phyloP scores from a whole-genome alignment of 345 rosid species.

The Pugionium dolabratum region DNA sequence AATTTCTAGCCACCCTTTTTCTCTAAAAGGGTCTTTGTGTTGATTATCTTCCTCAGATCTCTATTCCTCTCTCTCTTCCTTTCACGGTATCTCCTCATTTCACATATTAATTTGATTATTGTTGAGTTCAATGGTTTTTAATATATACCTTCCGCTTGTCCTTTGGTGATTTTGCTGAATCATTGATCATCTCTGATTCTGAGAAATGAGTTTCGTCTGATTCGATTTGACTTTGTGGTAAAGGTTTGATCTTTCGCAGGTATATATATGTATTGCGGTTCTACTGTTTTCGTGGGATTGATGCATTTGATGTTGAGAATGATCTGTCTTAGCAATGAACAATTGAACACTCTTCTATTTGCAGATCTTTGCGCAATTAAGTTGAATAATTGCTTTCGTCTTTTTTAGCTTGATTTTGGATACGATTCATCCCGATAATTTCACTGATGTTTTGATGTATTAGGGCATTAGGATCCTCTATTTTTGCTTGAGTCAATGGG shows the following conservation, averaged over 20 bases:
- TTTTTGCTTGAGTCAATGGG: constrained; percentile 48
- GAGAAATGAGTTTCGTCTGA: constrained; percentile 1
- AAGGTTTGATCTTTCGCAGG: constrained; percentile 23
- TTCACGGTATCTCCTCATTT: constrained; percentile 26
- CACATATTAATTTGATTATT: background rate
- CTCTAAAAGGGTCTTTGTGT: constrained; percentile 33
- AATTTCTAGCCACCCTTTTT: background rate
- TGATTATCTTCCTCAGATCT: constrained; percentile 34
- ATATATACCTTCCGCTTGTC: background rate
- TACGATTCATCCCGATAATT: background rate
- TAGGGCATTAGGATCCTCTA: constrained; percentile 32
- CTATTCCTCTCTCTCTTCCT: constrained; percentile 26
- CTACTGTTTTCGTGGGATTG: constrained; percentile 3
- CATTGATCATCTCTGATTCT: constrained; percentile 24
- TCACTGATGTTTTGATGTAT: constrained; percentile 1
- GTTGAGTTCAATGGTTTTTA: too few relatives aligned
- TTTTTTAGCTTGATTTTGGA: constrained; percentile 10
- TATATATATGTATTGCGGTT: background rate
- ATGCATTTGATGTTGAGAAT: background rate
- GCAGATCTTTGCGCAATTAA: constrained; percentile 10
- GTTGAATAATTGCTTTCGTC: constrained; percentile 16
- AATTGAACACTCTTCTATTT: too few relatives aligned
- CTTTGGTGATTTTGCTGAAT: background rate
- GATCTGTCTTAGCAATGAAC: background rate
- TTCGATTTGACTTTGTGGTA: constrained; percentile 18